Evolutionary conservation across 2,329 filamentous ascomycete genomes (phyloP).

Genomic region (Raffaelea arxii): DNA sequence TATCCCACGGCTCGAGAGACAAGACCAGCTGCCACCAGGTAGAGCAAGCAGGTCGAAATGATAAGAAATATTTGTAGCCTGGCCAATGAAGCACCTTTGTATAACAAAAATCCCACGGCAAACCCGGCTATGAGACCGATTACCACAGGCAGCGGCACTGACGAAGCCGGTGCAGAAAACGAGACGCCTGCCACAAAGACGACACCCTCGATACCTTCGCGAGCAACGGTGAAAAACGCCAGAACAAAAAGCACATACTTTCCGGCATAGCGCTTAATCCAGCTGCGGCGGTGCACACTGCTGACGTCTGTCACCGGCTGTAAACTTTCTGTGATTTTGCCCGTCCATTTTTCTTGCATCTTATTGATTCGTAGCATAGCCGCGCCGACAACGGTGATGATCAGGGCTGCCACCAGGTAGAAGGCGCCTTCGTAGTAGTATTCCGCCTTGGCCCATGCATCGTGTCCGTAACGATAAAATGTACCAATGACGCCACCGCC

Average conservation of each 20-base stretch:
- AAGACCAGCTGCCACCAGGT: conserved; percentile 70
- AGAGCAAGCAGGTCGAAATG: conserved; percentile 67
- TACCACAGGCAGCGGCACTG: neutral
- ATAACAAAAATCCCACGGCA: neutral
- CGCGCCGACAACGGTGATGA: conserved; percentile 74
- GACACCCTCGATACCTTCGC: conserved; percentile 78
- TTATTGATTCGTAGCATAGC: conserved; percentile 74
- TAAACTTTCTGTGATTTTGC: conserved; percentile 65
- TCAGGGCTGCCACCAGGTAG: conserved; percentile 61
- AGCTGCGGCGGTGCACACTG: conserved; percentile 15
- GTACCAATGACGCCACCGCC: conserved; percentile 57
- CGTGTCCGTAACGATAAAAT: conserved; percentile 57
- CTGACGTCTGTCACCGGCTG: conserved; percentile 34
- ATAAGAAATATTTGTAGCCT: conserved; percentile 50
- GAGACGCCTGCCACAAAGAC: conserved; percentile 80
- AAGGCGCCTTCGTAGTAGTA: conserved; percentile 77
- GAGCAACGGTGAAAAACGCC: conserved; percentile 77
- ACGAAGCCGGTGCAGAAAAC: neutral
- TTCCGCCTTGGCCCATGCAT: conserved; percentile 59
- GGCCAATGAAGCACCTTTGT: conserved; percentile 11
- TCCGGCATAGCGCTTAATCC: conserved; percentile 45
- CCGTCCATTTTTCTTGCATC: conserved; percentile 78
- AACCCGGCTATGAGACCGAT: neutral
- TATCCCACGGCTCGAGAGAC: conserved; percentile 70
- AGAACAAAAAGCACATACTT: conserved; percentile 81